phyloP scores from a whole-genome alignment of 1,284 basidiomycete species.

The Fomitopsis schrenkii region DNA sequence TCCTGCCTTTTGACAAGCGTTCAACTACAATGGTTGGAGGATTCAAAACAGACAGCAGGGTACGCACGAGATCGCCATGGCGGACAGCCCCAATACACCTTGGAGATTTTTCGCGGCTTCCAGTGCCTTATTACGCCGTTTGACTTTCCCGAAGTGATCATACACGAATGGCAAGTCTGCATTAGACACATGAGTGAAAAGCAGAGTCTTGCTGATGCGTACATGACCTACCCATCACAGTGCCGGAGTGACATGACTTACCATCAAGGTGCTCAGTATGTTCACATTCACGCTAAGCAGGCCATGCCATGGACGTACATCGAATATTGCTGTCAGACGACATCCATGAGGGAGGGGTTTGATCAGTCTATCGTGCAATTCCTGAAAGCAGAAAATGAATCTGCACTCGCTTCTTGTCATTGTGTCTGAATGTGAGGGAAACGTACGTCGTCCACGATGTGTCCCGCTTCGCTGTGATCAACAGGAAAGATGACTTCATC shows the following conservation, averaged over 20 bases:
- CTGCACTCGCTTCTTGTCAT: not conserved
- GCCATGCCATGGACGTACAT: slow-evolving; percentile 43
- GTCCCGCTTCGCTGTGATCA: slow-evolving; percentile 67
- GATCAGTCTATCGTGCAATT: slow-evolving; percentile 72
- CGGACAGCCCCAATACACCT: slow-evolving; percentile 61
- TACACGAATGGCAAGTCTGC: slow-evolving; percentile 51
- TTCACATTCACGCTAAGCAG: not conserved
- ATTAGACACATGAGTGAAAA: not conserved
- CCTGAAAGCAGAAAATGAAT: slow-evolving; percentile 30
- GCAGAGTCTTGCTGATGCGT: too few species aligned
- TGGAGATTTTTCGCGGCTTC: slow-evolving; percentile 77
- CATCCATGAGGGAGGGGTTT: slow-evolving; percentile 77
- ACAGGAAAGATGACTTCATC: slow-evolving; percentile 86
- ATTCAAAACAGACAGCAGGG: too few species aligned
- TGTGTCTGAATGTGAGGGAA: not conserved
- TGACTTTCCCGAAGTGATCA: slow-evolving; percentile 90
- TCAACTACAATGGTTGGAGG: too few species aligned
- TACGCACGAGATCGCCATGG: slow-evolving; percentile 58
- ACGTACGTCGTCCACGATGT: slow-evolving; percentile 82
- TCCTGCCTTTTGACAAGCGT: slow-evolving; percentile 38
- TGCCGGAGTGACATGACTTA: slow-evolving; percentile 44
- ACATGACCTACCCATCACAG: slow-evolving; percentile 33
- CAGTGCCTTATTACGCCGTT: slow-evolving; percentile 81
- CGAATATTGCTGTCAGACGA: slow-evolving; percentile 85
- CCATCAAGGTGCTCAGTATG: not conserved